A percentile compares a stretch with the other conserved stretches of the same genome.
These are phyloP conservation scores for Yarrowia sp. DNA, from an alignment of 805 yeast species.

Conservation along the genomic window DNA sequence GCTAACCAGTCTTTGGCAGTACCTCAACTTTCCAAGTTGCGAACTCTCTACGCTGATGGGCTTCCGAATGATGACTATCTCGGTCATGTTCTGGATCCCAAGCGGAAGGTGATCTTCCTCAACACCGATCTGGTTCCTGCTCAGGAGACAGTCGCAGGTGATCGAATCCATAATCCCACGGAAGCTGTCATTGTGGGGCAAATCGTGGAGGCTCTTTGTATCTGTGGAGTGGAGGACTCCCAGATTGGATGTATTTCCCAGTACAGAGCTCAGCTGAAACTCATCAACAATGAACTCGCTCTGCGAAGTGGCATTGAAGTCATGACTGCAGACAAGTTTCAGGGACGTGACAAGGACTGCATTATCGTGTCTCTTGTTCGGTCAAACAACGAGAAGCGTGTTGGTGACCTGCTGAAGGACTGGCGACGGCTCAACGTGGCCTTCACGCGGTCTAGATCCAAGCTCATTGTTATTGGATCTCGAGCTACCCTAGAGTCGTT, in stretches of 20 bases:
- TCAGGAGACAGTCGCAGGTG: constrained; percentile 62
- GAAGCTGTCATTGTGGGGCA: constrained; percentile 74
- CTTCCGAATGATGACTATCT: constrained; percentile 58
- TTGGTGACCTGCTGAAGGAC: constrained; percentile 83
- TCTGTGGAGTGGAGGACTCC: constrained; percentile 64
- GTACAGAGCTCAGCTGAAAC: constrained; percentile 77
- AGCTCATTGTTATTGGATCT: constrained; percentile 85
- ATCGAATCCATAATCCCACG: constrained; percentile 71
- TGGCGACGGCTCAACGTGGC: constrained; percentile 96
- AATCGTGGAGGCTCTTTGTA: constrained; percentile 63
- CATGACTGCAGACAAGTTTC: constrained; percentile 93
- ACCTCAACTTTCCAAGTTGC: constrained; percentile 49
- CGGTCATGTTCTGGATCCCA: constrained; percentile 59
- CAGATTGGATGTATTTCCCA: constrained; percentile 88
- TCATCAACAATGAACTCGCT: constrained; percentile 52
- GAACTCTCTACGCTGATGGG: constrained; percentile 43
- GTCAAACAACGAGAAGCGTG: constrained; percentile 67
- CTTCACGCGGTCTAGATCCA: constrained; percentile 85
- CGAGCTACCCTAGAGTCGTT: constrained; percentile 62
- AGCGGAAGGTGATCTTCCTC: constrained; percentile 69
- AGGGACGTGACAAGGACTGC: constrained; percentile 94
- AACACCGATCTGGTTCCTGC: constrained; percentile 77
- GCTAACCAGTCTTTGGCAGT: constrained; percentile 63
- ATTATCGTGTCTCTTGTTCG: constrained; percentile 88
- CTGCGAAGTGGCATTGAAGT: constrained; percentile 64